Conservation (phyloP, 179 eudicot species). For the Patellifolia procumbens region DNA sequence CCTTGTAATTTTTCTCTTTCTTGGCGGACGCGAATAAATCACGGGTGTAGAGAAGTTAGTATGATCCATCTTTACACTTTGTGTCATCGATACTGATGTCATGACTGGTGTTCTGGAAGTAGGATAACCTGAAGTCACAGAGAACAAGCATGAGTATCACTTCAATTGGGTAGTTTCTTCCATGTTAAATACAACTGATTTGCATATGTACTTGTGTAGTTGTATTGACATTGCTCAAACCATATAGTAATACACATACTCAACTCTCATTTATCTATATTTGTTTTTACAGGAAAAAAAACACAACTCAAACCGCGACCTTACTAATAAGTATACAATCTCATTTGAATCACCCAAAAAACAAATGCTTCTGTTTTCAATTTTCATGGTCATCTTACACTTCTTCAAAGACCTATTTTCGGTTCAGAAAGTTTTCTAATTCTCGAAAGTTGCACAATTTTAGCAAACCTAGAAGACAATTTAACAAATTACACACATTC, state of each 20-base stretch:
- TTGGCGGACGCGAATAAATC: slow-evolving; percentile 38
- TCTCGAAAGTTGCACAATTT: neutral
- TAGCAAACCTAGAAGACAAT: neutral
- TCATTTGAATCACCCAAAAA: neutral
- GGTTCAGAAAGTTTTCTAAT: neutral
- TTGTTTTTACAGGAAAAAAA: neutral
- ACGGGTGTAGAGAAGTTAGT: slow-evolving; percentile 46
- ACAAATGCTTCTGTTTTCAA: neutral
- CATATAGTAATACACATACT: neutral
- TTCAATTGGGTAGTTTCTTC: neutral
- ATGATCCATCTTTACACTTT: slow-evolving; percentile 35
- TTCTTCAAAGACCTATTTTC: neutral
- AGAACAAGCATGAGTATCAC: neutral
- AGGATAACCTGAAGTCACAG: slow-evolving; percentile 45
- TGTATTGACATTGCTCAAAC: neutral
- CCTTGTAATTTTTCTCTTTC: slow-evolving; percentile 56
- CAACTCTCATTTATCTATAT: neutral
- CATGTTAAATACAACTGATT: neutral
- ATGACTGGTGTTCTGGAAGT: slow-evolving; percentile 40
- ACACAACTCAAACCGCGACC: neutral
- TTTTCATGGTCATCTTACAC: too few species aligned
- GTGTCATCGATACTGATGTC: slow-evolving; percentile 47
- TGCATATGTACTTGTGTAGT: neutral
- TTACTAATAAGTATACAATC: neutral
- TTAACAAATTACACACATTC: too few species aligned